Evolutionary conservation across 2,329 filamentous ascomycete genomes (phyloP), one percentile per base, ranked within the genome.

Genomic region (Myrmaecium sp.): DNA sequence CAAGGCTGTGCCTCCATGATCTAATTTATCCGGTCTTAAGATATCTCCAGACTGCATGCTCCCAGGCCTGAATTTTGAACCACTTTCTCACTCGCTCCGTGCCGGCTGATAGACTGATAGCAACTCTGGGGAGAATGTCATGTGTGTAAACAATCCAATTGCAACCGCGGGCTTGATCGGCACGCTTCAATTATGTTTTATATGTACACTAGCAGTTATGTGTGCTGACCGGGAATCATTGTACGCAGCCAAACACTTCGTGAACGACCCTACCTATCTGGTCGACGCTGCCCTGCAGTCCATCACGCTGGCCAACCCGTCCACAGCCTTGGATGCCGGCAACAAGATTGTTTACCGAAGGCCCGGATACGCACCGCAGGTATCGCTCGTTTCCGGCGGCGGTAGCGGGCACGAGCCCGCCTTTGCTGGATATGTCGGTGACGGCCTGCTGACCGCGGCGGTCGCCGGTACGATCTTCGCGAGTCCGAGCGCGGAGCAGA

Each of bases 401-500:
- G 86, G 86, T 29, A 79, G 75, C 12, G 84, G 84, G 39, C 84
- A 94, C 46, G 84, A 94, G 48, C 84, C 84, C 14, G 79, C 75
- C 32, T 93, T 93, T 47, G 72, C 74, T 1, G 77, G 71, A 32
- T 89, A 84, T 53, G 84, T 94, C 9, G 84, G 84, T 14, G 62
- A 66, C 6, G 84, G 83, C 25, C 58, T 93, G 35, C 68, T 93
- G 11, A 70, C 74, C 17, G 84, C 76, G 25, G 76, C 80, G 2
- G 81, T 92, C 1, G 78, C 82, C 1, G 84, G 84, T 11, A 84
- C 79, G 3, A 84, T 91, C 42, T 91, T 91, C 45, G 81, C 81
- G 5, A 79, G 73, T 11, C 81, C 81, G 0, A 74, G 68, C 5
- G 75, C 81, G 0, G 74, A 89, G 53, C 84, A 94, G 56, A 73